Conservation (phyloP, 108 stramenopile species). For the Fistulifera pelliculosa region DNA sequence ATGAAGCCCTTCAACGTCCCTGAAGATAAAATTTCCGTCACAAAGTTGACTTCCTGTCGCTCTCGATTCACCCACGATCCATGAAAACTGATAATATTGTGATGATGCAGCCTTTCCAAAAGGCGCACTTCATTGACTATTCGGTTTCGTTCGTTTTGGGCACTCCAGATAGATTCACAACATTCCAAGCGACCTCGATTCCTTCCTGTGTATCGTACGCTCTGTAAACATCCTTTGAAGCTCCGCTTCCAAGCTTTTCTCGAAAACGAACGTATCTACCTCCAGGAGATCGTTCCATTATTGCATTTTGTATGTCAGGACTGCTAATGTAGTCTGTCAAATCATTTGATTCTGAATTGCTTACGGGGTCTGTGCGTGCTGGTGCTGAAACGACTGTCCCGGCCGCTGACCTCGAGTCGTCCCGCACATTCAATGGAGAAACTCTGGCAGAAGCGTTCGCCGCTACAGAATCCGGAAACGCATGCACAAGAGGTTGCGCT, state of each 20-base stretch:
- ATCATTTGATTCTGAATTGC: neutral
- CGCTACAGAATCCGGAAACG: too few species aligned
- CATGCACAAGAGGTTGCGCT: too few species aligned
- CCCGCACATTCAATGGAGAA: too few species aligned
- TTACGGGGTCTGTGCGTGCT: too few species aligned
- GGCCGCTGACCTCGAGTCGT: too few species aligned
- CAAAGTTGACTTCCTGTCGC: constrained; percentile 85
- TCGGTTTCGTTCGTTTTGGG: constrained; percentile 80
- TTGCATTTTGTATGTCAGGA: constrained; percentile 33
- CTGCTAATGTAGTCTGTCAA: constrained; percentile 21
- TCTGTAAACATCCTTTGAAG: constrained; percentile 93
- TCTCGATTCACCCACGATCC: constrained; percentile 96
- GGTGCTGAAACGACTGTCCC: too few species aligned
- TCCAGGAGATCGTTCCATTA: constrained; percentile 81
- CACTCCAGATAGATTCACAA: constrained; percentile 82
- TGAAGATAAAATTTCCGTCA: constrained; percentile 93
- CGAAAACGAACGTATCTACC: constrained; percentile 94
- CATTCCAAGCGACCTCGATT: constrained; percentile 98
- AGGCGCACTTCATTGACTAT: constrained; percentile 95
- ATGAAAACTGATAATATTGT: constrained; percentile 95
- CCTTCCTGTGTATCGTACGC: constrained; percentile 97
- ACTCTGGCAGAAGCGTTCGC: too few species aligned
- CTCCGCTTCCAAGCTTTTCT: constrained; percentile 91
- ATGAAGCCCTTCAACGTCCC: constrained; percentile 91
- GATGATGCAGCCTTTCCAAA: constrained; percentile 90